These are phyloP conservation scores for Alopecurus myosuroides DNA, from an alignment of 176 grass and related monocot genomes.

Conservation along the genomic window DNA sequence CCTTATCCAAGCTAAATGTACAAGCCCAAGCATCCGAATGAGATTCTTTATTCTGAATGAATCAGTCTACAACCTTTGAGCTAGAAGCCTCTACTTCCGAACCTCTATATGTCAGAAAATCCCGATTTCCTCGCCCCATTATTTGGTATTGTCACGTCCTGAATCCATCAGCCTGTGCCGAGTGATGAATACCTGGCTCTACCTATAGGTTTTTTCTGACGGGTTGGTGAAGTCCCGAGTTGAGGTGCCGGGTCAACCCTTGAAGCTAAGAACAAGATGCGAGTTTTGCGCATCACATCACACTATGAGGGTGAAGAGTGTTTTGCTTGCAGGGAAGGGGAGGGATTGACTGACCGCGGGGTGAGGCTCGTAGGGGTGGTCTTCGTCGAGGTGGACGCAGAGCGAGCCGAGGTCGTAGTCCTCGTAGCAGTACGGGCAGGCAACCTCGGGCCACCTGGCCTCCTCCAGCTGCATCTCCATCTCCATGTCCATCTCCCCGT, in stretches of 20 bases:
- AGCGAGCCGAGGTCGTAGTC: constrained; percentile 86
- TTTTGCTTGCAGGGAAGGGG: neutral
- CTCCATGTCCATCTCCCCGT: constrained; percentile 39
- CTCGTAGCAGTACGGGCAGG: constrained; percentile 97
- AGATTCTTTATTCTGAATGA: neutral
- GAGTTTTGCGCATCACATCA: neutral
- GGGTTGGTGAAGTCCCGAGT: neutral
- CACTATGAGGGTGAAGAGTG: neutral
- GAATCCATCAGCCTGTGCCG: neutral
- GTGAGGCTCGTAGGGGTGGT: constrained; percentile 81
- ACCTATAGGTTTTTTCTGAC: neutral
- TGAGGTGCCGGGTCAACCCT: neutral
- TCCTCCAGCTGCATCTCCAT: constrained; percentile 47
- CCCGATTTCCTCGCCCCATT: neutral
- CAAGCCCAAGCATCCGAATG: neutral
- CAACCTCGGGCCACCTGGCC: constrained; percentile 58
- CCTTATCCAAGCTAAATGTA: neutral
- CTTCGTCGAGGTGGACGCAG: constrained; percentile 87
- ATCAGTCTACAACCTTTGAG: neutral
- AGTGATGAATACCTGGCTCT: neutral
- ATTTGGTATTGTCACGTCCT: neutral
- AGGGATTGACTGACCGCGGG: constrained; percentile 49
- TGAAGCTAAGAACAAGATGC: neutral
- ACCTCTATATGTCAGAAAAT: neutral
- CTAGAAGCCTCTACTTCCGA: neutral